Percentiles rank a stretch among this genome's conserved stretches.
Conservation (phyloP, 2,329 filamentous ascomycete genomes). For the Cercospora citrullina region DNA sequence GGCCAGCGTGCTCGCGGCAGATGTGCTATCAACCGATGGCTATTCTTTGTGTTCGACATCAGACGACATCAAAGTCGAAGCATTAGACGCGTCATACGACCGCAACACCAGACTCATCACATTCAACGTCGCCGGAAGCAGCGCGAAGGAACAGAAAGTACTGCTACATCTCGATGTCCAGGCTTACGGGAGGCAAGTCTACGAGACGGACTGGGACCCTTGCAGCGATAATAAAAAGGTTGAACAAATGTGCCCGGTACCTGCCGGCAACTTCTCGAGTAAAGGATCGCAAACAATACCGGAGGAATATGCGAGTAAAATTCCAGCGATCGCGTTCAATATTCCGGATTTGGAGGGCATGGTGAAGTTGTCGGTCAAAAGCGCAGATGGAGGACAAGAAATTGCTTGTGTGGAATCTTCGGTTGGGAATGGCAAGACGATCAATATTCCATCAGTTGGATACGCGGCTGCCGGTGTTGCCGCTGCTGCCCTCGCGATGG, state of each 20-base stretch:
- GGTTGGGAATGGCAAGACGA: constrained; percentile 85
- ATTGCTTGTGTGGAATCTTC: constrained; percentile 81
- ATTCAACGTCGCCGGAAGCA: constrained; percentile 82
- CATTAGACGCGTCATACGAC: constrained; percentile 77
- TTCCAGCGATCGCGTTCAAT: constrained; percentile 85
- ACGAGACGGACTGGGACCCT: constrained; percentile 78
- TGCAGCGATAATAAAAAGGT: constrained; percentile 64
- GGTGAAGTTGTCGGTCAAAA: constrained; percentile 74
- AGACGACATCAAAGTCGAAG: constrained; percentile 66
- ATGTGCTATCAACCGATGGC: constrained; percentile 76
- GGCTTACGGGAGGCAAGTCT: constrained; percentile 82
- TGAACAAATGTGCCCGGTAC: constrained; percentile 79
- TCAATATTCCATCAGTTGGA: constrained; percentile 71
- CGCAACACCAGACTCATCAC: constrained; percentile 68
- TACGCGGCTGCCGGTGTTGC: constrained; percentile 83
- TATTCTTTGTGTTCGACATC: constrained; percentile 70
- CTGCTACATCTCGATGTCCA: constrained; percentile 72
- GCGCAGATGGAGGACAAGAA: constrained; percentile 57
- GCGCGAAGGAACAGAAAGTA: constrained; percentile 73
- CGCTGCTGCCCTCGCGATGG: constrained; percentile 75
- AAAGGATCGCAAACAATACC: constrained; percentile 72
- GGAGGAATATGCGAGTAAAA: constrained; percentile 66
- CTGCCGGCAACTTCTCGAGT: constrained; percentile 71
- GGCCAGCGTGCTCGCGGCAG: constrained; percentile 59
- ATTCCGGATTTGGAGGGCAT: constrained; percentile 87